Base-by-base conservation (phyloP, 192 early-diverging fungal species). In the Mortierella claussenii region DNA sequence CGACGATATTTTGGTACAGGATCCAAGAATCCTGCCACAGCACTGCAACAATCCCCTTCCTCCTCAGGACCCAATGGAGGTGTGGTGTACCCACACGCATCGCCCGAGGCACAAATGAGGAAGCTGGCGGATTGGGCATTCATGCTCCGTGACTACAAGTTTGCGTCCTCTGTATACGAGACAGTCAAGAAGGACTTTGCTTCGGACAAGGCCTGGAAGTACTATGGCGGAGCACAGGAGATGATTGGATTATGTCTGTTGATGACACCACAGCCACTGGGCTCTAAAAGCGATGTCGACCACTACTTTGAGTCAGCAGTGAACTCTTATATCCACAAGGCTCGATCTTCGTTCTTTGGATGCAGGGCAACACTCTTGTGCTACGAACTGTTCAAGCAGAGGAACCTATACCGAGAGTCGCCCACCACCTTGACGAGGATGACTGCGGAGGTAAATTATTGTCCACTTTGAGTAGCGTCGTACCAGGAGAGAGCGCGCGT, bases 81-180 rank as follows among this genome's bases (percentile, higher is more conserved):
- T 37, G 27, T 68, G 42, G 83, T 83, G 21, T 95, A 91, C 57
- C 76, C 85, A 9, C 82, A 89, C 79, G 87, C 85, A 49, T 87
- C 96, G n/a, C 92, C 93, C 1, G 98, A 99, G 70, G 89, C 96
- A 11, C 88, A 95, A 63, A 88, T 98, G 87, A 86, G 97, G 5
- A 92, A 91, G 69, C 82, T 98, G 26, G 98, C 93, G 12, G 97
- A 98, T 82, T 99, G 91, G 81, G 89, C 95, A 4, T 98, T 99
- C 69, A 98, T 98, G 97, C 81, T 99, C 3, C 83, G 92, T 26
- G 98, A 99, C 69, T 98, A 92, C 78, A 86, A 87, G 49, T 92
- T 98, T 78, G 97, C 98, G 4, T 87, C 88, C 57, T 83, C 87
- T 0, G 90, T 96, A 5, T 99, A 98, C 64, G 96, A 99, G 61